Evolutionary conservation across 495 filamentous ascomycete genomes (phyloP), one percentile per base, ranked within the genome.

Genomic region (Aspergillus bertholletiae): DNA sequence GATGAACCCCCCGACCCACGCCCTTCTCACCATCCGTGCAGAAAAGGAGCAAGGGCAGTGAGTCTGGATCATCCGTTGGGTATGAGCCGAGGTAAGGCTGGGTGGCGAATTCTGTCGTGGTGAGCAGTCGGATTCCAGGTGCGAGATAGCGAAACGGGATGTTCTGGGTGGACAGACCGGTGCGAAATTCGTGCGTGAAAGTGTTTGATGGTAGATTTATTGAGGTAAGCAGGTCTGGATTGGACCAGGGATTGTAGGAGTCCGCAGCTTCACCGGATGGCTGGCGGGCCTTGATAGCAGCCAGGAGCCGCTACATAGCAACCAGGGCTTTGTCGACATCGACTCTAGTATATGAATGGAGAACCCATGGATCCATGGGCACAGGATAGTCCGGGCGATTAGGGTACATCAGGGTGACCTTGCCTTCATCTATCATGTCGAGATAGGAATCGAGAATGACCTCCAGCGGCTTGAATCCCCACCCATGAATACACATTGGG

Each of bases 381-480:
- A n/a, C n/a, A n/a, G n/a, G n/a, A n/a, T n/a, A n/a, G n/a, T n/a
- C n/a, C n/a, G n/a, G n/a, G n/a, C n/a, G n/a, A n/a, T n/a, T n/a
- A n/a, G n/a, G n/a, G n/a, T n/a, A n/a, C n/a, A n/a, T n/a, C n/a
- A n/a, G n/a, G n/a, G 49, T 24, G 24, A 49, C 56, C 30, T 58
- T 58, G 45, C 30, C 51, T 46, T 58, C 51, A 24, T 54, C 56
- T 24, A 46, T 39, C 46, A 58, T 54, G 12, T 54, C 46, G 37
- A 58, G 51, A 51, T 58, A 58, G 23, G 46, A 35, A 23, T 49
- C 46, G 7, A 58, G 51, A 30, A 58, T 58, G 28, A 54, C 56
- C 23, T 58, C 56, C 20, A 58, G 37, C 40, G 56, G 56, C 56
- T 54, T 54, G 51, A 51, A 50, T 51, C 56, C 44, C 56, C 56